phyloP scores from a whole-genome alignment of 1,139 yeast species.

The Lodderomyces orthopsilosis region DNA sequence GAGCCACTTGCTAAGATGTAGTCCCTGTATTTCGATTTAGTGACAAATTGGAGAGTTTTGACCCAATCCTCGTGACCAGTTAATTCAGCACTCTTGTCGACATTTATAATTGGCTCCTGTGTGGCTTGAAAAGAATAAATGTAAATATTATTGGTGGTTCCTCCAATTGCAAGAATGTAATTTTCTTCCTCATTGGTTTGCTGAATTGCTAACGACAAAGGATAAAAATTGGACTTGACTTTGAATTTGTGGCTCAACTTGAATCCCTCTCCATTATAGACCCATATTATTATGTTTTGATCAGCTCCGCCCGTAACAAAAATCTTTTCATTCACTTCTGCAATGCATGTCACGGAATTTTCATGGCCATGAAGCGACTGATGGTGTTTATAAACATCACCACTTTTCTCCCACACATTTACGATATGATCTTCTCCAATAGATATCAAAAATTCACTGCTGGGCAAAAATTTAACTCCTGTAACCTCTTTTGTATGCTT shows the following conservation, averaged over 20 bases:
- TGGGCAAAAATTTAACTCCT: slow-evolving; percentile 55
- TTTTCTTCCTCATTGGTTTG: slow-evolving; percentile 33
- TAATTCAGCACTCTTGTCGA: slow-evolving; percentile 49
- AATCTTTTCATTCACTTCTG: slow-evolving; percentile 30
- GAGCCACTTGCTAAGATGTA: slow-evolving; percentile 79
- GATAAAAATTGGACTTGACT: slow-evolving; percentile 55
- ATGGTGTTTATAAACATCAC: slow-evolving; percentile 19
- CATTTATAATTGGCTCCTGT: slow-evolving; percentile 14
- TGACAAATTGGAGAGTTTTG: slow-evolving; percentile 63
- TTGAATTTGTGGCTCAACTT: slow-evolving; percentile 30
- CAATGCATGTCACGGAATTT: slow-evolving; percentile 51
- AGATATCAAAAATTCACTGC: slow-evolving; percentile 49
- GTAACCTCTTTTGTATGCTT: slow-evolving; percentile 58
- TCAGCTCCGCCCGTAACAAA: slow-evolving; percentile 66
- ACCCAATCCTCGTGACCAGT: slow-evolving; percentile 96
- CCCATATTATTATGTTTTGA: slow-evolving; percentile 59
- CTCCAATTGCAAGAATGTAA: slow-evolving; percentile 74
- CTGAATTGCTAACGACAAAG: slow-evolving; percentile 59
- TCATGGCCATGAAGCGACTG: slow-evolving; percentile 40
- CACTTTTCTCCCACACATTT: slow-evolving; percentile 52
- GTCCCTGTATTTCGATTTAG: slow-evolving; percentile 43
- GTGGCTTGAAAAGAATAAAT: slow-evolving; percentile 47
- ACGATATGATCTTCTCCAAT: slow-evolving; percentile 65
- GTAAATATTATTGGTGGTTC: slow-evolving; percentile 61
- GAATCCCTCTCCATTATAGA: slow-evolving; percentile 19